Percentiles rank a stretch among this genome's conserved stretches.
These are phyloP conservation scores for Termitomyces sp. DNA, from an alignment of 768 basidiomycete genomes.

Conservation along the genomic window DNA sequence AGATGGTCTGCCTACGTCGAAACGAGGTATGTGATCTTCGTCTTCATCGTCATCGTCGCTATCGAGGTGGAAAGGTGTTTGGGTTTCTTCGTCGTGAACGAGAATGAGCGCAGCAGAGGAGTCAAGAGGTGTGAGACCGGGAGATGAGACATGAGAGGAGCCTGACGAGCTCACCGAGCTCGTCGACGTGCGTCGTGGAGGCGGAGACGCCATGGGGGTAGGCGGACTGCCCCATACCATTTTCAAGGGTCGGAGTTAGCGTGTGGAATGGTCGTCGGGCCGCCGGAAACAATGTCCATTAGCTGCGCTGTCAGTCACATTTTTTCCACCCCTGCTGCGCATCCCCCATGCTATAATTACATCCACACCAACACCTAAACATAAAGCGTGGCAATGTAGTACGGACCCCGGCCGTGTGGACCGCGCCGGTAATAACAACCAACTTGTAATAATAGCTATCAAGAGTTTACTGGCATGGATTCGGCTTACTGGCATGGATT, in stretches of 20 bases:
- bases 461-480: background rate
- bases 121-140: constrained; percentile 24
- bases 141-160: constrained; percentile 19
- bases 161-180: constrained; percentile 21
- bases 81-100: constrained; percentile 48
- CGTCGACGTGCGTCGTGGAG: constrained; percentile 8
- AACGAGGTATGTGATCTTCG: constrained; percentile 36
- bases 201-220: constrained; percentile 9
- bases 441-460: background rate
- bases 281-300: background rate
- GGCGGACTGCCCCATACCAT: constrained; percentile 17
- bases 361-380: too few relatives aligned
- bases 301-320: too few relatives aligned
- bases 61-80: constrained; percentile 30
- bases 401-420: too few relatives aligned
- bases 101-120: constrained; percentile 57
- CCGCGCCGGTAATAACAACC: too few relatives aligned
- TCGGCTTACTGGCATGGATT: too few relatives aligned
- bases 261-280: background rate
- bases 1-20: constrained; percentile 34
- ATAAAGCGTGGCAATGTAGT: too few relatives aligned
- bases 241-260: background rate
- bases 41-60: constrained; percentile 32
- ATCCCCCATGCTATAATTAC: background rate
- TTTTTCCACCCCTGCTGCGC: background rate